Percentiles rank a stretch among this genome's conserved stretches.
phyloP scores from a whole-genome alignment of 2,329 filamentous ascomycete species.

The Sporothrix protearum region DNA sequence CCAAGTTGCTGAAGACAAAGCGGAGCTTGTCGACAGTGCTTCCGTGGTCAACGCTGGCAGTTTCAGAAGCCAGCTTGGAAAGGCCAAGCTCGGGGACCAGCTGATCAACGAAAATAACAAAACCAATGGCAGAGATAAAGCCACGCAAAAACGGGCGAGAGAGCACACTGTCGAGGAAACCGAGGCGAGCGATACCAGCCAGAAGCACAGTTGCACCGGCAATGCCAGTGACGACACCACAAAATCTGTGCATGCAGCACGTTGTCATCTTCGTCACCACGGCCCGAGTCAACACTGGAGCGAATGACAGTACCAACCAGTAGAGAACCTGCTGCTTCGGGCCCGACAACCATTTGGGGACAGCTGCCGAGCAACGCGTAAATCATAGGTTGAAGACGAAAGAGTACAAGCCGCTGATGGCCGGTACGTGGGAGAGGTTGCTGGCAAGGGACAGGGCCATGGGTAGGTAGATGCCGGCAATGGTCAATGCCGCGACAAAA shows the following conservation, averaged over 20 bases:
- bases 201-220: constrained; percentile 85
- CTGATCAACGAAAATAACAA: constrained; percentile 95
- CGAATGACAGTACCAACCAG: constrained; percentile 85
- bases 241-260: constrained; percentile 71
- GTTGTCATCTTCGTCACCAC: constrained; percentile 61
- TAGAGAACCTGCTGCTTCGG: constrained; percentile 88
- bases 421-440: constrained; percentile 87
- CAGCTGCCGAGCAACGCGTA: constrained; percentile 91
- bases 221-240: constrained; percentile 83
- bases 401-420: constrained; percentile 89
- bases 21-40: constrained; percentile 81
- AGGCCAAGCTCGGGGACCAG: constrained; percentile 87
- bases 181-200: constrained; percentile 78
- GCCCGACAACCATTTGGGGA: constrained; percentile 89
- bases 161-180: constrained; percentile 90
- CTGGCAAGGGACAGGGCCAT: constrained; percentile 92
- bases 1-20: constrained; percentile 68
- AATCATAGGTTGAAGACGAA: constrained; percentile 86
- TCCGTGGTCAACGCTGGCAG: constrained; percentile 67
- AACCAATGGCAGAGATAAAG: constrained; percentile 95
- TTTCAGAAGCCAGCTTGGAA: constrained; percentile 58
- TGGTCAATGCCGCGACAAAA: constrained; percentile 82
- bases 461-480: constrained; percentile 97
- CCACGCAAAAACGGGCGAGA: constrained; percentile 88
- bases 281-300: constrained; percentile 66